Conservation (phyloP, 768 basidiomycete genomes). For the Pleurotus citrinopileatus region DNA sequence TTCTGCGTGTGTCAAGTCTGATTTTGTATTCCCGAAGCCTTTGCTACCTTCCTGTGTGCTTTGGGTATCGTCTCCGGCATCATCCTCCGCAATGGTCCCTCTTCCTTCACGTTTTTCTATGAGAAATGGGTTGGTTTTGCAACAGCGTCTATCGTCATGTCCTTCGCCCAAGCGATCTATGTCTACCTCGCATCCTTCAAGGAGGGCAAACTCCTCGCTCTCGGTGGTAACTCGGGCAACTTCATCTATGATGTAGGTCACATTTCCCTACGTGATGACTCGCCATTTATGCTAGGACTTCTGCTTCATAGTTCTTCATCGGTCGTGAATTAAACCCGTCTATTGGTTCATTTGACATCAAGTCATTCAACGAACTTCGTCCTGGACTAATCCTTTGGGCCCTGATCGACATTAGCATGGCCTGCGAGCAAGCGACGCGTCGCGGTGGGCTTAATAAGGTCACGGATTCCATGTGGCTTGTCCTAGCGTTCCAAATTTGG, state of each 20-base stretch:
- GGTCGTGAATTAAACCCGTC: slow-evolving; percentile 94
- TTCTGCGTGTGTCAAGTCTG: slow-evolving; percentile 1
- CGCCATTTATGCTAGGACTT: slow-evolving; percentile 3
- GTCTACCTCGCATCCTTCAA: slow-evolving; percentile 75
- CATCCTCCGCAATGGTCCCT: slow-evolving; percentile 71
- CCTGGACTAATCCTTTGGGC: slow-evolving; percentile 93
- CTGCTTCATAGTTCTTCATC: slow-evolving; percentile 74
- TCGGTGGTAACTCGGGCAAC: slow-evolving; percentile 91
- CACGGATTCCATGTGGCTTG: slow-evolving; percentile 92
- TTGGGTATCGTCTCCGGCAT: slow-evolving; percentile 69
- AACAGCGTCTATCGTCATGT: slow-evolving; percentile 80
- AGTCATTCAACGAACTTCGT: slow-evolving; percentile 80
- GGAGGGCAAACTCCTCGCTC: slow-evolving; percentile 69
- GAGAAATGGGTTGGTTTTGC: slow-evolving; percentile 89
- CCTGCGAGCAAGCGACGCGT: slow-evolving; percentile 85
- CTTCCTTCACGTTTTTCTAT: slow-evolving; percentile 86
- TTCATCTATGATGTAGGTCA: slow-evolving; percentile 82
- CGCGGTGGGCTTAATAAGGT: slow-evolving; percentile 62
- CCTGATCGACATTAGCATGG: slow-evolving; percentile 86
- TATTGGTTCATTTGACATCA: slow-evolving; percentile 65
- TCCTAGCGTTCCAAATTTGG: slow-evolving; percentile 79
- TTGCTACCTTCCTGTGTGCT: slow-evolving; percentile 82
- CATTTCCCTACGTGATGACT: neutral
- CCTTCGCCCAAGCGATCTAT: slow-evolving; percentile 66
- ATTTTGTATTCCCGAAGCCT: slow-evolving; percentile 49